Conservation (phyloP, 2,329 filamentous ascomycete genomes). For the Rasamsonia emersonii region DNA sequence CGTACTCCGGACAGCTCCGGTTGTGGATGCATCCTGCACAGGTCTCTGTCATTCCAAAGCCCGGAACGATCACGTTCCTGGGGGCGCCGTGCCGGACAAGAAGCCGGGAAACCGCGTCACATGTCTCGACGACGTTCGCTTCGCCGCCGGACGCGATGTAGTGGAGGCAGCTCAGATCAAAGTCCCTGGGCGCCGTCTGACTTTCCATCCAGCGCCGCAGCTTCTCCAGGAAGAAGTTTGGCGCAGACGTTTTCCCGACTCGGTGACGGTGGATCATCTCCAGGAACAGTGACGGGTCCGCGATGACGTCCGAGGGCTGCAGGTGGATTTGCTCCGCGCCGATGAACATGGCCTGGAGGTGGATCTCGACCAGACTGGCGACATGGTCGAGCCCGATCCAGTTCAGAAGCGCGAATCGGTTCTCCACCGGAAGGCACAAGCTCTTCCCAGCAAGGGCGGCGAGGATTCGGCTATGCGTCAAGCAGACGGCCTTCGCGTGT, state of each 20-base stretch:
- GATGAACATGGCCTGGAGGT: constrained; percentile 29
- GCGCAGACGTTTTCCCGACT: constrained; percentile 26
- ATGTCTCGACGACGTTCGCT: constrained; percentile 22
- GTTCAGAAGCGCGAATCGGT: constrained; percentile 18
- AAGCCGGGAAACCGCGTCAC: constrained; percentile 9
- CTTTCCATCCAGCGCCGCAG: constrained; percentile 6
- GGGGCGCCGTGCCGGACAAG: constrained; percentile 16
- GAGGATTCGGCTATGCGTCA: constrained; percentile 36
- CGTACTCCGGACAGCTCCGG: constrained; percentile 5
- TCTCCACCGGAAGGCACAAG: not conserved
- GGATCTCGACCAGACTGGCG: constrained; percentile 28
- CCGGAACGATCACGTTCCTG: constrained; percentile 15
- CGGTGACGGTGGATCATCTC: constrained; percentile 18
- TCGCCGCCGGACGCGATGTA: constrained; percentile 32
- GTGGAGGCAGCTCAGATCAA: constrained; percentile 18
- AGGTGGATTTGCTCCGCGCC: constrained; percentile 41
- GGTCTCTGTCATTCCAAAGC: constrained; percentile 14
- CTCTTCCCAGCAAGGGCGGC: constrained; percentile 33
- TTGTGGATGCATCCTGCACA: constrained; percentile 9
- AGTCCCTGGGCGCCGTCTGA: constrained; percentile 1
- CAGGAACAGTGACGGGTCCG: constrained; percentile 21
- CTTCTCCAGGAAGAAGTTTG: constrained; percentile 30
- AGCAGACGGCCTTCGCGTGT: constrained; percentile 40
- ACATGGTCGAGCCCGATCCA: constrained; percentile 35
- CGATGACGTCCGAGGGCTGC: constrained; percentile 21